These are phyloP conservation scores for Carpinus viminea DNA, from an alignment of 306 rosid species.

Conservation along the genomic window DNA sequence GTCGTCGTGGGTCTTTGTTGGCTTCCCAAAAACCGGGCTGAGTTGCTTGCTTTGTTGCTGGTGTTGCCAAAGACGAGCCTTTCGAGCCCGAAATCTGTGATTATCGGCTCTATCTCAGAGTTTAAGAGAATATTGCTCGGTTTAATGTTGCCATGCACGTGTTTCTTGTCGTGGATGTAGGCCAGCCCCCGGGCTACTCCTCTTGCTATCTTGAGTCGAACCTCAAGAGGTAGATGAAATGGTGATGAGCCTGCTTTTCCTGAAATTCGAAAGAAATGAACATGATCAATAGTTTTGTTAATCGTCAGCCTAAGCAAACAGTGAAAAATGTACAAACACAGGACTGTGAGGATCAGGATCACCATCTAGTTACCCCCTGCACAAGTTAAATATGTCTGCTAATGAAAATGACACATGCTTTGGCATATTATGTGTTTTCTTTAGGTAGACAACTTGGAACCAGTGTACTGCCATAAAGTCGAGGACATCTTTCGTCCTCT, in stretches of 20 bases:
- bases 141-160: slow-evolving; percentile 77
- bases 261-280: slow-evolving; percentile 18
- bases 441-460: not conserved
- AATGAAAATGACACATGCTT: not conserved
- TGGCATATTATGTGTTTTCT: not conserved
- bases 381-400: not conserved
- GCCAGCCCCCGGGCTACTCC: slow-evolving; percentile 76
- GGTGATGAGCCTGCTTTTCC: slow-evolving; percentile 69
- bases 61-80: slow-evolving; percentile 42
- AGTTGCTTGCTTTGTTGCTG: slow-evolving; percentile 39
- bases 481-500: not conserved
- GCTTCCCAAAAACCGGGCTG: slow-evolving; percentile 45
- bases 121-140: slow-evolving; percentile 71
- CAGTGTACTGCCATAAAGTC: not conserved
- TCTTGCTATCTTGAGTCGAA: slow-evolving; percentile 69
- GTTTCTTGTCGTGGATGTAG: slow-evolving; percentile 84
- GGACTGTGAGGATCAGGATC: too few relatives aligned
- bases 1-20: slow-evolving; percentile 36
- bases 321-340: not conserved
- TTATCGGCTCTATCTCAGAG: slow-evolving; percentile 67
- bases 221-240: slow-evolving; percentile 48
- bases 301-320: not conserved
- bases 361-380: too few relatives aligned
- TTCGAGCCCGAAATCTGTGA: slow-evolving; percentile 73
- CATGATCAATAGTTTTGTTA: not conserved